Base-by-base conservation (phyloP, 164 flowering plant genomes). In the Berberis vulgaris region DNA sequence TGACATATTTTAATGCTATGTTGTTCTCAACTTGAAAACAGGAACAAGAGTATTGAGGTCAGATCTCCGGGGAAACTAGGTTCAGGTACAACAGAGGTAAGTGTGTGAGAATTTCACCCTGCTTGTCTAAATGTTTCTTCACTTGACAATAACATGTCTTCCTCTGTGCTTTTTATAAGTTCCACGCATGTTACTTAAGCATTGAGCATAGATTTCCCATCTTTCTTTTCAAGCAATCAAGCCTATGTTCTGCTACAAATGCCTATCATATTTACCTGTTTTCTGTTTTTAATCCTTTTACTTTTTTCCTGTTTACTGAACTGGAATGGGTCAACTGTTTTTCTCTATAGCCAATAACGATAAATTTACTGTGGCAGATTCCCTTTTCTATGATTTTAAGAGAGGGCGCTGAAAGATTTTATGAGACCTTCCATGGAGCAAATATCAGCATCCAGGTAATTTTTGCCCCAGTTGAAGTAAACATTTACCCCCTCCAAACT, bases 391-490 rank as follows among this genome's bases (percentile, higher is more conserved):
- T 88, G 41, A 42, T 13, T 63, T 57, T 88, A 60, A 86, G 67
- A 65, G 77, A 82, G 53, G 80, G 70, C 66, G 57, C 61, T 47
- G 95, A 83, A 78, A 84, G 69, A 65, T 85, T 86, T 65, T 86
- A 87, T 71, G 97, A 92, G 79, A 92, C 98, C 63, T 92, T 84
- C 67, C 98, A 92, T 83, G 98, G 96, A 66, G 78, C 82, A 40
- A 75, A 92, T 73, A 86, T 89, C 57, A 86, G 72, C 77, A 83
- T 89, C 49, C 98, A 89, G 94, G 98, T 89, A 55, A 66, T 64
- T 56, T 59, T 60, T 40, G 2, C 42, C 11, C 42, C n/a, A 45
- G 40, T 11, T 6, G 9, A 7, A 50, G 13, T 9, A 41, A 45
- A 44, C 8, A 60, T 61, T 39, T 65, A 63, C 8, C 40, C 42